These are phyloP conservation scores for Sugiyamaella grinbergsii DNA, from an alignment of 1,139 yeast genomes.

Conservation along the genomic window DNA sequence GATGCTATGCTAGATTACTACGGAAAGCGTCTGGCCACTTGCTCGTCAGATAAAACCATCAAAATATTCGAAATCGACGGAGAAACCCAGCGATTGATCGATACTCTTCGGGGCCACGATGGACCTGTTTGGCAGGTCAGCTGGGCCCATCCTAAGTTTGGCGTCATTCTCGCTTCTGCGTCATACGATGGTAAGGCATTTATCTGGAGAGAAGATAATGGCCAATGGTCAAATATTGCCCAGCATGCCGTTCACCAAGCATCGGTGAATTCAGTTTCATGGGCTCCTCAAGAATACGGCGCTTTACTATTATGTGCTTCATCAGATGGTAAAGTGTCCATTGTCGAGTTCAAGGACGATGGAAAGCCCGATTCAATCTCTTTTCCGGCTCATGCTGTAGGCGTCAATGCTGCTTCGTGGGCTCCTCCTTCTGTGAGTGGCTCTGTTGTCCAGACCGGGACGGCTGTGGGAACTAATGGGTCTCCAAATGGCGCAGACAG, in stretches of 20 bases:
- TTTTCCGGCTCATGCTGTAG: conserved; percentile 85
- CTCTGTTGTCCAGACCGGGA: conserved; percentile 38
- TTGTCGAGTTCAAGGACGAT: conserved; percentile 88
- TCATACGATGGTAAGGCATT: conserved; percentile 94
- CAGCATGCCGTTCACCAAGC: conserved; percentile 90
- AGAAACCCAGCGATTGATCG: conserved; percentile 67
- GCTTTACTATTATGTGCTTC: conserved; percentile 89
- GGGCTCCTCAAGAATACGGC: conserved; percentile 99
- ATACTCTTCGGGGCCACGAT: conserved; percentile 84
- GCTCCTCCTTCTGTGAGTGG: conserved; percentile 65
- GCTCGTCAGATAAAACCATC: conserved; percentile 92
- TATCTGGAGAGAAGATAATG: conserved; percentile 93
- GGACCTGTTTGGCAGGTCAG: conserved; percentile 99
- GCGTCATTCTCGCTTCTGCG: conserved; percentile 90
- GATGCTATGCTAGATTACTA: conserved; percentile 97
- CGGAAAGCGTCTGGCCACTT: conserved; percentile 92
- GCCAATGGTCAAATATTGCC: conserved; percentile 85
- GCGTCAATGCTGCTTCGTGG: conserved; percentile 95
- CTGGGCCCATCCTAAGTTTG: conserved; percentile 99
- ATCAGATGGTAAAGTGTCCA: conserved; percentile 89
- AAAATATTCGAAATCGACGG: conserved; percentile 91
- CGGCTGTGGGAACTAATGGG: conserved; percentile 6
- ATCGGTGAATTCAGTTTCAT: conserved; percentile 87
- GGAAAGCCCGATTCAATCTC: conserved; percentile 71
- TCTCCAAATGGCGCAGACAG: conserved; percentile 22